Conservation (phyloP, 2,329 filamentous ascomycete genomes). For the Emydomyces testavorans region DNA sequence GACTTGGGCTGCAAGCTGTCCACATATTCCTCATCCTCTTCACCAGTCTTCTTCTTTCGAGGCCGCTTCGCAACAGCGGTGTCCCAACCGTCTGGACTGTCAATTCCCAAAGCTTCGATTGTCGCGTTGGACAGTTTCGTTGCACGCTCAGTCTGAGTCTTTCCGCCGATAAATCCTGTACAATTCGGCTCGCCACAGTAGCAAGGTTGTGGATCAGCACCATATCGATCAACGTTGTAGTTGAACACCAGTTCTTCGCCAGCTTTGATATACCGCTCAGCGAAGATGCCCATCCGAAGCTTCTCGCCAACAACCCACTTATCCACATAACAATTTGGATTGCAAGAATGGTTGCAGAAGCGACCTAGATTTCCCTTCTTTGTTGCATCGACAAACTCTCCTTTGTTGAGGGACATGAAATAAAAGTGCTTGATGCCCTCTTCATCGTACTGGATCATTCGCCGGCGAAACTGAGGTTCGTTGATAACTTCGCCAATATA, state of each 20-base stretch:
- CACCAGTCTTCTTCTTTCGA: constrained; percentile 79
- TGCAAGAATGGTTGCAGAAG: constrained; percentile 98
- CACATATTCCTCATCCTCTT: constrained; percentile 92
- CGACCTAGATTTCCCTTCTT: constrained; percentile 91
- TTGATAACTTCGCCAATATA: constrained; percentile 98
- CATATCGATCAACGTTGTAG: constrained; percentile 98
- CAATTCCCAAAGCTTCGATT: constrained; percentile 91
- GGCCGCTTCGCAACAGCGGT: constrained; percentile 79
- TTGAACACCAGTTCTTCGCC: constrained; percentile 97
- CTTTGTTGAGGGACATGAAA: constrained; percentile 97
- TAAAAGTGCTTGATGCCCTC: constrained; percentile 99
- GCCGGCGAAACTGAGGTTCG: constrained; percentile 73
- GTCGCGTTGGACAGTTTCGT: constrained; percentile 82
- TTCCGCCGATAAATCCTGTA: constrained; percentile 91
- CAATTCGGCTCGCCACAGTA: constrained; percentile 94
- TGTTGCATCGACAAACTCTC: constrained; percentile 94
- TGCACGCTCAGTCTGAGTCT: constrained; percentile 90
- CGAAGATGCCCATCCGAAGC: constrained; percentile 97
- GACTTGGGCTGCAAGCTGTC: constrained; percentile 72
- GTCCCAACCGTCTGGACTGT: constrained; percentile 85
- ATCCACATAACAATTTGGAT: constrained; percentile 97
- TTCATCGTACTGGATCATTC: constrained; percentile 86
- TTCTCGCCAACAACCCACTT: constrained; percentile 99
- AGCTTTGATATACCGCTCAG: constrained; percentile 66
- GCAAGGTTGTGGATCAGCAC: constrained; percentile 89